phyloP scores from a whole-genome alignment of 1,284 basidiomycete genomes.

The Gymnopus androsaceus region DNA sequence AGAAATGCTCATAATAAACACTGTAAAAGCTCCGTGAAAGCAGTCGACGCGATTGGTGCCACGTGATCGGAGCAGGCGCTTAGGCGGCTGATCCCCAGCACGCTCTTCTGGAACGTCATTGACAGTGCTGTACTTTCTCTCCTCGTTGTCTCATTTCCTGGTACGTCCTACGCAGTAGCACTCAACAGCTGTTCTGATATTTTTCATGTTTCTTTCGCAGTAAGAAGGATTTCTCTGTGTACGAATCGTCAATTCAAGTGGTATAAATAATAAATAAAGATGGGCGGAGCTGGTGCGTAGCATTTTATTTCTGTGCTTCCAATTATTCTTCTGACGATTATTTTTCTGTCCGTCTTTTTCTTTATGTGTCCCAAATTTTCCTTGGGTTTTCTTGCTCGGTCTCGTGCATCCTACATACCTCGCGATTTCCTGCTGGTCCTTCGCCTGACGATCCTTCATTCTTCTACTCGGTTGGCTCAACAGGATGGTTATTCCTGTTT shows the following conservation, averaged over 20 bases:
- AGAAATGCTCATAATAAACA: too few relatives aligned
- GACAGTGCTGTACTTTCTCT: not conserved
- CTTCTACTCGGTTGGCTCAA: conserved; percentile 25
- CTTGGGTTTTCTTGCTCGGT: not conserved
- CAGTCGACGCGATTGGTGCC: too few relatives aligned
- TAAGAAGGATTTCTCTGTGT: not conserved
- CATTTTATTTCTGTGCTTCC: too few relatives aligned
- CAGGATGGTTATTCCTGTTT: conserved; percentile 94
- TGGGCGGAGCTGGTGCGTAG: conserved; percentile 23
- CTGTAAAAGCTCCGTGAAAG: too few relatives aligned
- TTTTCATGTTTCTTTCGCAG: not conserved
- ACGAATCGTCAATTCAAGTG: not conserved
- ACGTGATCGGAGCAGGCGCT: too few relatives aligned
- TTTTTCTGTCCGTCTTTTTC: not conserved
- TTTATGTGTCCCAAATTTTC: not conserved
- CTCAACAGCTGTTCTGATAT: not conserved
- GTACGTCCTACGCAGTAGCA: not conserved
- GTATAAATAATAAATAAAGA: conserved; percentile 11
- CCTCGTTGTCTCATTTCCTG: not conserved
- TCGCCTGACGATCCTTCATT: not conserved
- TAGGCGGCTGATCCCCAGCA: too few relatives aligned
- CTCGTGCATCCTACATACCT: not conserved
- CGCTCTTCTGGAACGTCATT: too few relatives aligned
- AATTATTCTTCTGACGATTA: too few relatives aligned
- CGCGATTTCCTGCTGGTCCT: not conserved